Conservation (phyloP, 2,329 filamentous ascomycete species). For the Celoporthe dispersa region DNA sequence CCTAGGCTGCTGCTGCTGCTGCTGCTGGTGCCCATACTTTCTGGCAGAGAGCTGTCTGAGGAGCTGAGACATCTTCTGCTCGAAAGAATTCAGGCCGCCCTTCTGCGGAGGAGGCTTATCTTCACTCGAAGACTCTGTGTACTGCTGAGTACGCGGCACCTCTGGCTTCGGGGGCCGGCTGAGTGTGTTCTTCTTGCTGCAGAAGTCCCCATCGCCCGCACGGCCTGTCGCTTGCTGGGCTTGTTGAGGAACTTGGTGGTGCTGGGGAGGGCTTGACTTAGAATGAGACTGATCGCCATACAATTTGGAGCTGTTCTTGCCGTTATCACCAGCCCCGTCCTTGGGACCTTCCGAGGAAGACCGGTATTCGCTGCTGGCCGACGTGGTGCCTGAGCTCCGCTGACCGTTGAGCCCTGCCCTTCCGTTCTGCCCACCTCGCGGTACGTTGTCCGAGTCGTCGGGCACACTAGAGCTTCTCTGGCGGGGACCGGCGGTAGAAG, state of each 20-base stretch:
- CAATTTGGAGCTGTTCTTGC: constrained; percentile 27
- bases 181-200: constrained; percentile 9
- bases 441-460: constrained; percentile 37
- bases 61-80: constrained; percentile 32
- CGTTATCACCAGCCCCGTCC: neutral
- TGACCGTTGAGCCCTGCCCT: constrained; percentile 2
- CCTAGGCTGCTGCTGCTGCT: constrained; percentile 12
- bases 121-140: constrained; percentile 36
- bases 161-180: constrained; percentile 16
- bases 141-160: constrained; percentile 10
- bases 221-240: constrained; percentile 23
- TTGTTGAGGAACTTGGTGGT: constrained; percentile 7
- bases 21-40: constrained; percentile 11
- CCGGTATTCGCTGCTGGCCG: constrained; percentile 18
- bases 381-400: constrained; percentile 11
- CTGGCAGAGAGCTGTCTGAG: constrained; percentile 28
- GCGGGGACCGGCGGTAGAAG: constrained; percentile 31
- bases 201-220: constrained; percentile 22
- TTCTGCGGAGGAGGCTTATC: constrained; percentile 26
- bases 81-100: constrained; percentile 32
- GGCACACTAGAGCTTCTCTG: constrained; percentile 41
- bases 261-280: constrained; percentile 8
- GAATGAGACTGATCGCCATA: constrained; percentile 25
- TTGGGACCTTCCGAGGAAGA: constrained; percentile 8
- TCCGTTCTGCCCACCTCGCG: constrained; percentile 26